A percentile compares a stretch with the other conserved stretches of the same genome.
phyloP scores from a whole-genome alignment of 805 yeast genomes.

The Cyberlindnera maritima region DNA sequence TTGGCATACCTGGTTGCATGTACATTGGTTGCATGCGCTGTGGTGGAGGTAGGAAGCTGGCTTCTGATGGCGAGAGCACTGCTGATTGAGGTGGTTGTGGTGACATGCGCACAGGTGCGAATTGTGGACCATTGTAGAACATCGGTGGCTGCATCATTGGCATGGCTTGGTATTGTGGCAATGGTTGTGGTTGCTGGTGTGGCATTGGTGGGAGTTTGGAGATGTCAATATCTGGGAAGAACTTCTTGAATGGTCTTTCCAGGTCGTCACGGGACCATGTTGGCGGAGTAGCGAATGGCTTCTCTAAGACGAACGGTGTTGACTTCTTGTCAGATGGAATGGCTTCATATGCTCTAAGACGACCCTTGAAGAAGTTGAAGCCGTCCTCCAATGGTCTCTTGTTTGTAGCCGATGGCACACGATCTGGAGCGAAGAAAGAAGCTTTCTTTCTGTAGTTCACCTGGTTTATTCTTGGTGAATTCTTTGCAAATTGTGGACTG shows the following conservation, averaged over 20 bases:
- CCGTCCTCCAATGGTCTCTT: conserved; percentile 25
- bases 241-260: conserved; percentile 52
- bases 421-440: conserved; percentile 21
- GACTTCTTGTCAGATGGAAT: conserved; percentile 10
- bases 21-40: conserved; percentile 17
- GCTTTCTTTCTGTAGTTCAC: conserved; percentile 11
- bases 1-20: conserved; percentile 15
- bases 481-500: conserved; percentile 19
- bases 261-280: conserved; percentile 53
- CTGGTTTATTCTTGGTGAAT: conserved; percentile 25
- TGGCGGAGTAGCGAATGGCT: conserved; percentile 71
- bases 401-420: conserved; percentile 27
- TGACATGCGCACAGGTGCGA: conserved; percentile 16
- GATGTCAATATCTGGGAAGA: conserved; percentile 41
- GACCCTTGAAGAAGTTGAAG: conserved; percentile 29
- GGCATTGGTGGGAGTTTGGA: conserved; percentile 14
- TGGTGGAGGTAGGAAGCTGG: conserved; percentile 11
- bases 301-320: conserved; percentile 47
- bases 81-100: conserved; percentile 17
- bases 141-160: conserved; percentile 23
- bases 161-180: conserved; percentile 11
- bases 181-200: conserved; percentile 13
- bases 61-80: conserved; percentile 11
- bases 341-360: conserved; percentile 18
- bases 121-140: conserved; percentile 15